Percentiles rank a stretch among this genome's conserved stretches.
Evolutionary conservation across 2,329 filamentous ascomycete genomes (phyloP).

Genomic region (Colletotrichum scovillei): DNA sequence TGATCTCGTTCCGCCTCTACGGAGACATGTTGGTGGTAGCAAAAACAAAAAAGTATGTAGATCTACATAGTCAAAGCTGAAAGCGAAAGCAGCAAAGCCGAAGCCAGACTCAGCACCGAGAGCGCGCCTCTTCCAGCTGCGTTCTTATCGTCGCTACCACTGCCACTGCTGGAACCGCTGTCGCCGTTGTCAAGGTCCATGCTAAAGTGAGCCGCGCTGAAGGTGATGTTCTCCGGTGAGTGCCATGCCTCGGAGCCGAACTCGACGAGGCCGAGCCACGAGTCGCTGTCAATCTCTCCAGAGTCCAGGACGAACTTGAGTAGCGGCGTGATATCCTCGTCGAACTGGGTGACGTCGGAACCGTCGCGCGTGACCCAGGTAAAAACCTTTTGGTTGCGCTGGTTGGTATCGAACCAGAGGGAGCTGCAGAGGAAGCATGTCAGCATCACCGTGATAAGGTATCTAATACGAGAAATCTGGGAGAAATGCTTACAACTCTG

Average conservation of each 20-base stretch:
- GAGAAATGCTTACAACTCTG: conserved; percentile 42
- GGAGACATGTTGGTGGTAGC: neutral
- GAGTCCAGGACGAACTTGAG: conserved; percentile 45
- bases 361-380: conserved; percentile 42
- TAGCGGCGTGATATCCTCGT: conserved; percentile 45
- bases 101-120: neutral
- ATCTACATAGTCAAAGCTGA: neutral
- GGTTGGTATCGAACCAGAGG: conserved; percentile 43
- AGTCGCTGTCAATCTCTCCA: conserved; percentile 41
- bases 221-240: conserved; percentile 44
- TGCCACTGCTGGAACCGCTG: neutral
- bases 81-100: neutral
- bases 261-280: conserved; percentile 43
- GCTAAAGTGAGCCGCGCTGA: conserved; percentile 42
- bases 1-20: neutral
- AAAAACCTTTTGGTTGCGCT: conserved; percentile 44
- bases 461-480: neutral
- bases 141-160: conserved; percentile 6
- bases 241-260: conserved; percentile 46
- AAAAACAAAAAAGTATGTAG: neutral
- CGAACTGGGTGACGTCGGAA: conserved; percentile 40
- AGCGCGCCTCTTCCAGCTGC: neutral
- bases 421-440: conserved; percentile 35
- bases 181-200: conserved; percentile 38
- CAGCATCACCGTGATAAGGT: neutral